Conservation (phyloP, 2,329 filamentous ascomycete genomes). For the Trichoderma polysporum region DNA sequence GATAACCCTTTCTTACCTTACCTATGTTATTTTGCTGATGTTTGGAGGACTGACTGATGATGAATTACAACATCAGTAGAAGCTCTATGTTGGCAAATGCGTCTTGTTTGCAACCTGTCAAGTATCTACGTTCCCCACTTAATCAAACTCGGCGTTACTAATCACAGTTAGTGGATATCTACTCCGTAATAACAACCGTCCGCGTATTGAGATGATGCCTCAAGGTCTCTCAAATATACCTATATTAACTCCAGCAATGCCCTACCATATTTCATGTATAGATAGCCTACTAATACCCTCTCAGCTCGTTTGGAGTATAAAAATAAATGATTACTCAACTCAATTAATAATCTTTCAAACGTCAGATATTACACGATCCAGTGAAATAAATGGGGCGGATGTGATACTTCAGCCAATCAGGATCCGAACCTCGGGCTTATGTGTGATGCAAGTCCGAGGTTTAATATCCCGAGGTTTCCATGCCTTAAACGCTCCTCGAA, state of each 20-base stretch:
- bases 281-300: no score
- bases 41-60: background rate
- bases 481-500: background rate
- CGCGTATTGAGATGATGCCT: background rate
- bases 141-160: background rate
- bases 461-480: conserved; percentile 11
- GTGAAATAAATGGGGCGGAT: background rate
- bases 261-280: background rate
- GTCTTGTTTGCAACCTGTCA: no score
- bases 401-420: background rate
- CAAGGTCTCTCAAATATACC: background rate
- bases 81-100: background rate
- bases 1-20: background rate
- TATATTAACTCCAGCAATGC: background rate
- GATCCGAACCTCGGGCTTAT: background rate
- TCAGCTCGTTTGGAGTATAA: background rate
- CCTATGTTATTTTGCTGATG: no score
- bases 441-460: conserved; percentile 10
- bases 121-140: background rate
- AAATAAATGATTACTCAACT: background rate
- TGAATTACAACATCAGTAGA: background rate
- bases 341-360: background rate
- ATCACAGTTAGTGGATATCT: background rate
- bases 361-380: background rate
- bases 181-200: background rate